These are phyloP conservation scores for Vicia faba DNA, from an alignment of 306 rosid genomes.

Conservation along the genomic window DNA sequence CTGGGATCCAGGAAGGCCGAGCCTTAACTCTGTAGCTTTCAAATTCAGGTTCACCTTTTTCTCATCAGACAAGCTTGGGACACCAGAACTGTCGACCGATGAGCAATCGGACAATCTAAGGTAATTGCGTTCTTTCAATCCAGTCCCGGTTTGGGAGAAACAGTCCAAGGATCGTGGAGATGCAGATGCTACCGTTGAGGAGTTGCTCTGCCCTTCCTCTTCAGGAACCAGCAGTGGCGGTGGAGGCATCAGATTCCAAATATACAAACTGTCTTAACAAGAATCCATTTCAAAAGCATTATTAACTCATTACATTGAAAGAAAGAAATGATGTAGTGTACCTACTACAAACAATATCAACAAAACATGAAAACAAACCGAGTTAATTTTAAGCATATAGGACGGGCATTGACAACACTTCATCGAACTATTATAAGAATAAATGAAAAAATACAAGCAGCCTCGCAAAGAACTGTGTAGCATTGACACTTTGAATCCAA, in stretches of 20 bases:
- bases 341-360: slow-evolving; percentile 1
- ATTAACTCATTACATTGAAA: background rate
- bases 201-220: slow-evolving; percentile 59
- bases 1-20: slow-evolving; percentile 90
- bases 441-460: background rate
- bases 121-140: slow-evolving; percentile 79
- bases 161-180: slow-evolving; percentile 57
- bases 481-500: background rate
- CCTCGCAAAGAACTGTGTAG: no score
- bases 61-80: slow-evolving; percentile 54
- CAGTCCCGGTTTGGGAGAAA: slow-evolving; percentile 49
- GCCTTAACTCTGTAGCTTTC: slow-evolving; percentile 84
- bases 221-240: slow-evolving; percentile 66
- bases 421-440: background rate
- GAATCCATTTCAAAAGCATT: slow-evolving; percentile 17
- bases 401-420: background rate
- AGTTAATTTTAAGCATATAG: slow-evolving; percentile 1
- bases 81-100: slow-evolving; percentile 76
- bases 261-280: slow-evolving; percentile 32
- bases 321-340: background rate
- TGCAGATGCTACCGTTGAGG: slow-evolving; percentile 50
- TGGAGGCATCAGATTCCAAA: slow-evolving; percentile 64
- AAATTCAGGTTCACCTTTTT: slow-evolving; percentile 61
- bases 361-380: background rate
- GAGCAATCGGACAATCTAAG: slow-evolving; percentile 81